Percentiles rank a stretch among this genome's conserved stretches.
Evolutionary conservation across 306 rosid genomes (phyloP).

Genomic region (Cicer yamashitae): DNA sequence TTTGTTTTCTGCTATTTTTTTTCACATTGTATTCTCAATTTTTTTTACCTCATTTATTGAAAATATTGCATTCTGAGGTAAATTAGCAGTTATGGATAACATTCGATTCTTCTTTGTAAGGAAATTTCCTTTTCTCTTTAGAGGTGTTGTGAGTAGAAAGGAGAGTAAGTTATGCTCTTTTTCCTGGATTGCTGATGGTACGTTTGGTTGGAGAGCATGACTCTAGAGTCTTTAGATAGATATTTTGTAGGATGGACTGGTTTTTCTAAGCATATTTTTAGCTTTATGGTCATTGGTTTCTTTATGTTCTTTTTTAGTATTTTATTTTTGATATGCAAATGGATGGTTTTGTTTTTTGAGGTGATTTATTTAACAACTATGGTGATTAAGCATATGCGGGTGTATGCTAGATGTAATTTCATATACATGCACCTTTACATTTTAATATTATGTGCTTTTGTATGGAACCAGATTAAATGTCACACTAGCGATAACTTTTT

Average conservation of each 20-base stretch:
- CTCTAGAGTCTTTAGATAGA: constrained; percentile 14
- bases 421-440: not conserved
- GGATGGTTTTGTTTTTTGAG: constrained; percentile 4
- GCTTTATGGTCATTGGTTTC: not conserved
- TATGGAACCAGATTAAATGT: not conserved
- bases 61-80: constrained; percentile 29
- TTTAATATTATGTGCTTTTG: constrained; percentile 5
- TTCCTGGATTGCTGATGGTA: not conserved
- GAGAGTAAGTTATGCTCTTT: constrained; percentile 10
- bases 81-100: constrained; percentile 22
- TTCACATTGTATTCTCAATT: constrained; percentile 34
- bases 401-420: constrained; percentile 26
- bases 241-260: constrained; percentile 5
- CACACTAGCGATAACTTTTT: not conserved
- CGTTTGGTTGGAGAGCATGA: constrained; percentile 24
- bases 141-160: constrained; percentile 8
- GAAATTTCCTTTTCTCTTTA: not conserved
- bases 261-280: constrained; percentile 7
- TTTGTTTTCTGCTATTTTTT: constrained; percentile 50
- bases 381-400: constrained; percentile 4
- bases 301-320: not conserved
- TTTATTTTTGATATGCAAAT: not conserved
- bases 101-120: not conserved
- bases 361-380: constrained; percentile 21
- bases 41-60: constrained; percentile 2